Evolutionary conservation across 2,329 filamentous ascomycete genomes (phyloP), one percentile per base, ranked within the genome.

Genomic region (Fusarium temperatum): DNA sequence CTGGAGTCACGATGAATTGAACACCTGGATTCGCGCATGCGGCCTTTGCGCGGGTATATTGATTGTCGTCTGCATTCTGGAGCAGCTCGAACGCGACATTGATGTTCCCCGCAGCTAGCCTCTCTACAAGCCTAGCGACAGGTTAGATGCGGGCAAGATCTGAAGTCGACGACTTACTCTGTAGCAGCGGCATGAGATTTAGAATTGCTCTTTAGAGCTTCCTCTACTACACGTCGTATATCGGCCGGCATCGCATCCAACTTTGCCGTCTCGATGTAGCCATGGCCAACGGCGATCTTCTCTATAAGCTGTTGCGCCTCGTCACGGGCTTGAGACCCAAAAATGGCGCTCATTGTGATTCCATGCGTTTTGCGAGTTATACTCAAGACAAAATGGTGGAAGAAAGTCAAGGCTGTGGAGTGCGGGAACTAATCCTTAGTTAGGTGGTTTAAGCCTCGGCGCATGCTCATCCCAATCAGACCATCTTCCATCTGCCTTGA

Each of bases 131-230:
- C 5, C 55, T 58, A 14, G 4, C 6, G 2, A 20, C 9, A 28
- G 7, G 11, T 58, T 20, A 58, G 41, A 26, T 14, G 6, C 2
- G 2, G 10, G 0, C 0, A n/a, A 8, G 1, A 13, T 17, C 7
- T 13, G 13, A 2, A 7, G 12, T 4, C 2, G 9, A 4, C 5
- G 1, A 7, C 55, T 48, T 28, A 48, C 55, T 58, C n/a, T 20
- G 41, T n/a, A 28, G 55, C 55, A 0, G 30, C 20, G 8, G 15
- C 24, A 24, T 48, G 32, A n/a, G 41, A 48, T 8, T 17, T 48
- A 3, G 18, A 36, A 26, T 36, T 48, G 3, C 10, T 38, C 14
- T 38, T 58, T 20, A 58, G 8, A 3, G 55, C 55, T 12, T 58
- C 55, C 5, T 58, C 55, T 1, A 58, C 55, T 8, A 58, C 18